A percentile compares a stretch with the other conserved stretches of the same genome.
Conservation (phyloP, 2,329 filamentous ascomycete species). For the Arthrobotrys entomopaga region DNA sequence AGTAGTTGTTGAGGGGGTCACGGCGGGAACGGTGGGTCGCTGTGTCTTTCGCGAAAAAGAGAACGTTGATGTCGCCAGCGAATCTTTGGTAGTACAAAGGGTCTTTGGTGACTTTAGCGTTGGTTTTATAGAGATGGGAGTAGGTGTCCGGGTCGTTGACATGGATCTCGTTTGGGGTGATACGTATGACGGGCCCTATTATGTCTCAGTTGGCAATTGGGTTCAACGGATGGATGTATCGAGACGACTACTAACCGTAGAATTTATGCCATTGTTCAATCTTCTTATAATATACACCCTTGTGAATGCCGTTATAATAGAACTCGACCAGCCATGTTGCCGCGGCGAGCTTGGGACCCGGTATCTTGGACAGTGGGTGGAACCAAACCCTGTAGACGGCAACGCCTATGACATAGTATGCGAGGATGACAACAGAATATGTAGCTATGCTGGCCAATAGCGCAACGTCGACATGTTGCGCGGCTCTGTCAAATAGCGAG, state of each 20-base stretch:
- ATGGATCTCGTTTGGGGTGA: slow-evolving; percentile 31
- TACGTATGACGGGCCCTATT: slow-evolving; percentile 31
- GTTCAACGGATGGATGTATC: background rate
- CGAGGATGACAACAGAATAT: slow-evolving; percentile 5
- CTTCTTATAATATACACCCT: slow-evolving; percentile 38
- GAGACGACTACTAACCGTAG: slow-evolving; percentile 12
- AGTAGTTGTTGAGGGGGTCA: slow-evolving; percentile 32
- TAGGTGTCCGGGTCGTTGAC: slow-evolving; percentile 33
- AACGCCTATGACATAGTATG: background rate
- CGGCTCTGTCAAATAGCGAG: slow-evolving; percentile 10
- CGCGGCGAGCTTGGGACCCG: slow-evolving; percentile 58
- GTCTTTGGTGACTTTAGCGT: slow-evolving; percentile 27
- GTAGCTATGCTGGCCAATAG: background rate
- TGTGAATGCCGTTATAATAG: slow-evolving; percentile 21
- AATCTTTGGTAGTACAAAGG: slow-evolving; percentile 38
- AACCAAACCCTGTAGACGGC: slow-evolving; percentile 59
- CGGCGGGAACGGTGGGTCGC: slow-evolving; percentile 33
- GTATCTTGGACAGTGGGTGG: slow-evolving; percentile 60
- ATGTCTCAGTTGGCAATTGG: background rate
- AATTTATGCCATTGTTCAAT: slow-evolving; percentile 31
- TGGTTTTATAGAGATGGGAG: slow-evolving; percentile 29
- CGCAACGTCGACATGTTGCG: slow-evolving; percentile 1
- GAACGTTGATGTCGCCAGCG: slow-evolving; percentile 31
- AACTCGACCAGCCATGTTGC: slow-evolving; percentile 50
- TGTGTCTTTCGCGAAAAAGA: slow-evolving; percentile 36